Percentiles rank a stretch among this genome's conserved stretches.
Conservation (phyloP, 2,329 filamentous ascomycete species). For the Exophiala calicioides region DNA sequence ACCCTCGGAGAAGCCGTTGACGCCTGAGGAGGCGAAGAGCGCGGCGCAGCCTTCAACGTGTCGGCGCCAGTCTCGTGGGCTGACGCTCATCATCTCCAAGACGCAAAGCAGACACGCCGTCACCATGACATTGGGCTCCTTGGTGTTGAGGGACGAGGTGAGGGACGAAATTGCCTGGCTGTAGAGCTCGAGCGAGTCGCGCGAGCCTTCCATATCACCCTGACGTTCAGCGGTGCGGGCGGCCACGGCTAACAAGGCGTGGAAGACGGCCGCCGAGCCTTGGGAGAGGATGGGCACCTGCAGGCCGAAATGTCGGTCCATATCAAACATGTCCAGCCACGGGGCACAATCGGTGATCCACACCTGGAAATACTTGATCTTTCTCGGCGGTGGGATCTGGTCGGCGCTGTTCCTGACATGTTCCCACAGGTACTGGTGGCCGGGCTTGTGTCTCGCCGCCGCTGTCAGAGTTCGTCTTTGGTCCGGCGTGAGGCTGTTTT, state of each 20-base stretch:
- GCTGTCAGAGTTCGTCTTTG: not conserved
- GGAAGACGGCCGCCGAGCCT: conserved; percentile 46
- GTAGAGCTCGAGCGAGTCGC: conserved; percentile 55
- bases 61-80: conserved; percentile 51
- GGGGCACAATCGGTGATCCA: conserved; percentile 15
- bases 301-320: conserved; percentile 54
- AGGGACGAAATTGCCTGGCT: conserved; percentile 50
- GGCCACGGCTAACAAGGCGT: conserved; percentile 56
- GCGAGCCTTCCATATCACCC: conserved; percentile 37
- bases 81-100: conserved; percentile 23
- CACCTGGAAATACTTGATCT: conserved; percentile 9
- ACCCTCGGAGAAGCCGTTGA: conserved; percentile 55
- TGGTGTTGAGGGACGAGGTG: conserved; percentile 10
- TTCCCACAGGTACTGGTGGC: conserved; percentile 4
- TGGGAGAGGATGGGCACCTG: conserved; percentile 41
- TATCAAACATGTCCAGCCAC: conserved; percentile 60
- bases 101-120: conserved; percentile 19
- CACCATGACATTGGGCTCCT: conserved; percentile 9
- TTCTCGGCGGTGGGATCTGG: conserved; percentile 4
- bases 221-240: conserved; percentile 57
- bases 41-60: conserved; percentile 60
- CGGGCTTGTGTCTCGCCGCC: not conserved
- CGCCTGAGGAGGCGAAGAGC: conserved; percentile 53
- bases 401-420: not conserved
- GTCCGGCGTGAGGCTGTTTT: not conserved